Evolutionary conservation across 2,329 filamentous ascomycete genomes (phyloP).

Genomic region (Mollisiaceae sp.): DNA sequence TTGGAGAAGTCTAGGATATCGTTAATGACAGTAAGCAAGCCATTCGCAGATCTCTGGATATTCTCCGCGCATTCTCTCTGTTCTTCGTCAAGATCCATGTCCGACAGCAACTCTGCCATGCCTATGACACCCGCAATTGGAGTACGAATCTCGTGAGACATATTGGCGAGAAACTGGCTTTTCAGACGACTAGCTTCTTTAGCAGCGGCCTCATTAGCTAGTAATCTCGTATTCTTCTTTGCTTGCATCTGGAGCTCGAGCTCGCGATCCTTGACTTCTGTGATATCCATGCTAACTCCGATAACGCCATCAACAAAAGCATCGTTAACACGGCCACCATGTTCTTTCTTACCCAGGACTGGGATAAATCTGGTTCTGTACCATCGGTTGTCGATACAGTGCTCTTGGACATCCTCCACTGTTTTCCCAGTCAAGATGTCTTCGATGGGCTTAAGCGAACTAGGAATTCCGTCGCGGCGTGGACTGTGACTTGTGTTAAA

Average conservation of each 20-base stretch:
- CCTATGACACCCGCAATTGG: constrained; percentile 82
- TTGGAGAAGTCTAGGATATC: constrained; percentile 92
- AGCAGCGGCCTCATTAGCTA: constrained; percentile 78
- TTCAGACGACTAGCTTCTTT: constrained; percentile 83
- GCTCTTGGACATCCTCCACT: constrained; percentile 67
- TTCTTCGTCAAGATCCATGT: constrained; percentile 70
- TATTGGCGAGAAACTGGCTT: constrained; percentile 79
- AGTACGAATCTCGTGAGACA: constrained; percentile 81
- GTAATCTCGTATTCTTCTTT: constrained; percentile 70
- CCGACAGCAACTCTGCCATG: constrained; percentile 76
- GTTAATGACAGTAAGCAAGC: constrained; percentile 85
- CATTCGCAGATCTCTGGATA: constrained; percentile 80
- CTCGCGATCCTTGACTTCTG: constrained; percentile 70
- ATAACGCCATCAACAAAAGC: constrained; percentile 72
- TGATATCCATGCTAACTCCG: constrained; percentile 81
- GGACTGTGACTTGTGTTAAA: constrained; percentile 50
- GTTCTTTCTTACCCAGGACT: constrained; percentile 60
- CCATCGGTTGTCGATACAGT: constrained; percentile 58
- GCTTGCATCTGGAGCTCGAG: constrained; percentile 66
- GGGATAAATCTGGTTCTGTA: constrained; percentile 76
- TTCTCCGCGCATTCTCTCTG: constrained; percentile 78
- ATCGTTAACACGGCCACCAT: constrained; percentile 54
- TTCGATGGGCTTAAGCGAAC: constrained; percentile 63
- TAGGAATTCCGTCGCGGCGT: constrained; percentile 41
- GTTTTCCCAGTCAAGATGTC: constrained; percentile 66